phyloP scores from a whole-genome alignment of 306 rosid genomes.

The Rosa multiflora region DNA sequence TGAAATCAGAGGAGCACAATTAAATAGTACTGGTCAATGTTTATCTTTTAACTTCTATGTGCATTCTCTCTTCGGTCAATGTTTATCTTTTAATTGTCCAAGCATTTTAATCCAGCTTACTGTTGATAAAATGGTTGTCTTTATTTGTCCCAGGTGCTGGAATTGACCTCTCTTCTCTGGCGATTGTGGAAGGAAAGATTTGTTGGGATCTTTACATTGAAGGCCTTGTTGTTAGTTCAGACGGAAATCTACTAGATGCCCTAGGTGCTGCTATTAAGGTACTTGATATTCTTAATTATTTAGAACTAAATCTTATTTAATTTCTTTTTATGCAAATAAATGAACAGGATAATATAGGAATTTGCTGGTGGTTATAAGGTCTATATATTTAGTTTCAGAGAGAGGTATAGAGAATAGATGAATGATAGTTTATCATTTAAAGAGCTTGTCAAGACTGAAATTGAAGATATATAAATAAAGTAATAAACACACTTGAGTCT shows the following conservation, averaged over 20 bases:
- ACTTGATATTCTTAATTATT: constrained; percentile 16
- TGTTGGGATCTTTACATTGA: constrained; percentile 96
- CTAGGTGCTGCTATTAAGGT: constrained; percentile 93
- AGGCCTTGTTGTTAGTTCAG: constrained; percentile 80
- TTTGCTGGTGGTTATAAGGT: neutral
- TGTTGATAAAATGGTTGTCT: constrained; percentile 6
- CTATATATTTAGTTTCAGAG: neutral
- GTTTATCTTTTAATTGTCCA: neutral
- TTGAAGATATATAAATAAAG: neutral
- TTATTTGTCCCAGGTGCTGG: constrained; percentile 62
- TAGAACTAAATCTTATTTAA: neutral
- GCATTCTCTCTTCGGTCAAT: constrained; percentile 10
- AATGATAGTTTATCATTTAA: neutral
- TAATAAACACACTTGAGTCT: neutral
- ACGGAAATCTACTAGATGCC: constrained; percentile 87
- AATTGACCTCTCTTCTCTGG: constrained; percentile 70
- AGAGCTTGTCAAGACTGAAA: neutral
- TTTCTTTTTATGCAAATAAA: neutral
- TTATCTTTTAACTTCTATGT: neutral
- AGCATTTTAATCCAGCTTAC: constrained; percentile 4
- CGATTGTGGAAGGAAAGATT: constrained; percentile 70
- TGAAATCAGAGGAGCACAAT: constrained; percentile 8
- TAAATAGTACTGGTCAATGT: neutral
- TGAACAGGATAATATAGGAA: neutral
- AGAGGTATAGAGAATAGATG: neutral